Evolutionary conservation across 306 rosid species (phyloP).

Genomic region (Trifolium fragiferum): DNA sequence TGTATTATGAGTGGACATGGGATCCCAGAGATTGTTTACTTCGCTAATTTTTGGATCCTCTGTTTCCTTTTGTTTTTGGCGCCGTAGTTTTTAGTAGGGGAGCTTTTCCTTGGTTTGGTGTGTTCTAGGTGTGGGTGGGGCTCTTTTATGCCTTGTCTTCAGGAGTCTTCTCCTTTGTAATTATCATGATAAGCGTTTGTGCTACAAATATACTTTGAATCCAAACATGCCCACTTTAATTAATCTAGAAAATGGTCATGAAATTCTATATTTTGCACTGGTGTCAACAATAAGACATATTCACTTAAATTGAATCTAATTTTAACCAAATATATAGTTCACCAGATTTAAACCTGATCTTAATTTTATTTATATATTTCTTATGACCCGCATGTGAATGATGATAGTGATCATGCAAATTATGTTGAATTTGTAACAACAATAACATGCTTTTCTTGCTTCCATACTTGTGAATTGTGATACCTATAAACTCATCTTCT

Average conservation of each 20-base stretch:
- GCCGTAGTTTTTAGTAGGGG: too few species aligned
- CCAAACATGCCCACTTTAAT: background rate
- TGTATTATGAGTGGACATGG: too few species aligned
- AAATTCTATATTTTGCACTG: background rate
- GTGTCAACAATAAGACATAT: slow-evolving; percentile 35
- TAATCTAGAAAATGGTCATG: background rate
- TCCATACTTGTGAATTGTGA: slow-evolving; percentile 57
- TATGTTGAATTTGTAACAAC: slow-evolving; percentile 59
- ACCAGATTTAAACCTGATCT: slow-evolving; percentile 74
- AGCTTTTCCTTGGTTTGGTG: too few species aligned
- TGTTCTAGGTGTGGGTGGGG: too few species aligned
- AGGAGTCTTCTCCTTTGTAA: too few species aligned
- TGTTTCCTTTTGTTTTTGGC: too few species aligned
- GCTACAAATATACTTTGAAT: too few species aligned
- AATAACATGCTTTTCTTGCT: slow-evolving; percentile 73
- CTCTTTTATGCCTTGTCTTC: too few species aligned
- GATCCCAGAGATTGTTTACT: too few species aligned
- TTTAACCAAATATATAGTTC: slow-evolving; percentile 69
- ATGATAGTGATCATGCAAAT: slow-evolving; percentile 60
- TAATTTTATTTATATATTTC: slow-evolving; percentile 43
- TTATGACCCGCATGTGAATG: slow-evolving; percentile 39
- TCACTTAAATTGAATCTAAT: slow-evolving; percentile 56
- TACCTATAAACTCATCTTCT: slow-evolving; percentile 63
- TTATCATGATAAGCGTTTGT: too few species aligned
- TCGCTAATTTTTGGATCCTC: too few species aligned